Base-by-base conservation (phyloP, 1,284 basidiomycete genomes). In the Pyrrhoderma noxium region DNA sequence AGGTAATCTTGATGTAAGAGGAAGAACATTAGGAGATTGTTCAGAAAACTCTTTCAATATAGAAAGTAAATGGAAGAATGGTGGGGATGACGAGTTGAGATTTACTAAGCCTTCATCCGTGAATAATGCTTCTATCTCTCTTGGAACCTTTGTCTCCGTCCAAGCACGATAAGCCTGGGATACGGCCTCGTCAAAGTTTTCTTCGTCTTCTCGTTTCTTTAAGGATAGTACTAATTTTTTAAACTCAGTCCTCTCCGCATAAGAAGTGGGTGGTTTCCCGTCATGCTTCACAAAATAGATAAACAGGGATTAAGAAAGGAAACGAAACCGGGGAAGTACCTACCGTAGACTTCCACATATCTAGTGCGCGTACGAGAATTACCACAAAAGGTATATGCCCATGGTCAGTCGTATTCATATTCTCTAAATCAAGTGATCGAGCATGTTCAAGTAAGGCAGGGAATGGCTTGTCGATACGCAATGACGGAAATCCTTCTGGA, bases 121-220 rank as follows among this genome's bases (percentile, higher is more conserved):
- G 62, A 95, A 85, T 3, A 94, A 72, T 0, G 70, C 60, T 13
- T 71, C 60, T 35, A 90, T 75, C 21, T 89, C 86, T 3, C 71
- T 70, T 0, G 91, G 89, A 2, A 93, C 67, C 73, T 73, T 65
- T 9, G 84, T 85, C 40, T 76, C 71, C 0, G 77, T 75, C 77
- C 82, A 90, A 49, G 78, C 80, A 36, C 88, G 77, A 65, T 87
- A 88, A 0, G 86, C 85, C 65, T 93, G 84, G 1, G 82, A 74
- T 58, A 87, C 77, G 0, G 93, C 93, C 66, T 96, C 93, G 58
- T 97, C 94, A 64, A 93, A 93, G 69, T 98, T 98, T 70, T 99
- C 95, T 61, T 95, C 90, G 65, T 99, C 95, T 0, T 70, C 61
- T 60, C 92, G 90, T 54, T 75, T 65, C 59, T 78, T 82, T 72